Base-by-base conservation (phyloP, 2,329 filamentous ascomycete species). In the Davidsoniella neocaledoniae region DNA sequence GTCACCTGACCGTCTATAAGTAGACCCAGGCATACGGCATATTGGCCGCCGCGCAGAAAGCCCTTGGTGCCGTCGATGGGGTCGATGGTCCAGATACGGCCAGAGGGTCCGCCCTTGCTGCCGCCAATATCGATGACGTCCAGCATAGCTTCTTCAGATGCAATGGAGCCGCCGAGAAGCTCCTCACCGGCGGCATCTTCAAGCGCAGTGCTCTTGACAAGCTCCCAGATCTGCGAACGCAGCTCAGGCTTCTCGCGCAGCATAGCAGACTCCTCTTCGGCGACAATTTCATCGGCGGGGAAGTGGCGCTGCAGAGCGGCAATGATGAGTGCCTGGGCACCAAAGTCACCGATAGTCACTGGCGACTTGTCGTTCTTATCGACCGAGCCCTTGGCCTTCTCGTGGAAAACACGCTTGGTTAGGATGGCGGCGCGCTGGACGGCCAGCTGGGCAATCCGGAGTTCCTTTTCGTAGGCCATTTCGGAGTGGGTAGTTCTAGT, bases 61-160 rank as follows among this genome's bases (percentile, higher is more conserved):
- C 91, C 93, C 69, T 95, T 94, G 49, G 91, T 98, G 56, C 91
- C 91, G 65, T 98, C 91, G 55, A 98, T 95, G 53, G 91, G 91
- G 65, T 98, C 91, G 51, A 98, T 79, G 39, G 90, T 85, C 91
- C 91, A 98, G 64, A 96, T 86, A 57, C 91, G 74, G 55, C 86
- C 87, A 56, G 70, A 73, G 54, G 68, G 64, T 25, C 86, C 86
- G 53, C 86, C 86, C 51, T 74, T 66, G 65, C 80, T 85, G 61
- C 75, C 76, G 40, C 81, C 81, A 54, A 66, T 64, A 66, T 85
- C 81, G 56, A 86, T 79, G 38, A 80, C 66, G 56, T 76, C 70
- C 54, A 83, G 63, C 79, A 84, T 79, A 38, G 71, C 68, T 52
- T 86, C 79, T 52, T 77, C 74, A 57, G 70, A 76, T 60, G 73